phyloP scores from a whole-genome alignment of 1,284 basidiomycete genomes.

The Xerocomus amazonicus region DNA sequence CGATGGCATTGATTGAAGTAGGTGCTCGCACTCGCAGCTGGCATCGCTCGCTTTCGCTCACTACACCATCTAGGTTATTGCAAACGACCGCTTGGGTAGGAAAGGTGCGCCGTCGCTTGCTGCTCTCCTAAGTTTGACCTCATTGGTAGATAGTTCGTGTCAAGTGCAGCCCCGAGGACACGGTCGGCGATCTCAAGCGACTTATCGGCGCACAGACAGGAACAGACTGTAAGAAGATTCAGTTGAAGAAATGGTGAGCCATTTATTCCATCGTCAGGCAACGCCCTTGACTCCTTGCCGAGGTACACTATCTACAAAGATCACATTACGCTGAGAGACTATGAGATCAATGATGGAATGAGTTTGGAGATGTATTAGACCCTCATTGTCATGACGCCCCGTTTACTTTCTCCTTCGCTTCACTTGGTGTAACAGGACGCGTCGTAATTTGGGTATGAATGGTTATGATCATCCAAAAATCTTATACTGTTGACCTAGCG shows the following conservation, averaged over 20 bases:
- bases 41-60: neutral
- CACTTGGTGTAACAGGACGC: conserved; percentile 10
- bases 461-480: neutral
- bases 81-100: conserved; percentile 93
- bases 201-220: conserved; percentile 97
- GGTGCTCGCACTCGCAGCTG: conserved; percentile 13
- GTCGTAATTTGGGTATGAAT: neutral
- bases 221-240: conserved; percentile 82
- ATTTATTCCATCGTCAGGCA: neutral
- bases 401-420: neutral
- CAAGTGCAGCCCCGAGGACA: conserved; percentile 92
- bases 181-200: conserved; percentile 95
- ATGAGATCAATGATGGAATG: conserved; percentile 94
- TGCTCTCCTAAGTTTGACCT: neutral
- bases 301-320: conserved; percentile 95
- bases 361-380: conserved; percentile 86
- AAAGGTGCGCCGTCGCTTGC: conserved; percentile 62
- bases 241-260: conserved; percentile 92
- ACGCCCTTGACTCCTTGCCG: neutral
- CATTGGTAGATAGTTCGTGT: conserved; percentile 64
- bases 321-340: conserved; percentile 91
- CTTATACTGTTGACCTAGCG: neutral
- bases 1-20: conserved; percentile 62
- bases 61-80: conserved; percentile 68
- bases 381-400: no score